These are phyloP conservation scores for Tillandsia leiboldiana DNA, from an alignment of 176 grass and related monocot genomes.

Conservation along the genomic window DNA sequence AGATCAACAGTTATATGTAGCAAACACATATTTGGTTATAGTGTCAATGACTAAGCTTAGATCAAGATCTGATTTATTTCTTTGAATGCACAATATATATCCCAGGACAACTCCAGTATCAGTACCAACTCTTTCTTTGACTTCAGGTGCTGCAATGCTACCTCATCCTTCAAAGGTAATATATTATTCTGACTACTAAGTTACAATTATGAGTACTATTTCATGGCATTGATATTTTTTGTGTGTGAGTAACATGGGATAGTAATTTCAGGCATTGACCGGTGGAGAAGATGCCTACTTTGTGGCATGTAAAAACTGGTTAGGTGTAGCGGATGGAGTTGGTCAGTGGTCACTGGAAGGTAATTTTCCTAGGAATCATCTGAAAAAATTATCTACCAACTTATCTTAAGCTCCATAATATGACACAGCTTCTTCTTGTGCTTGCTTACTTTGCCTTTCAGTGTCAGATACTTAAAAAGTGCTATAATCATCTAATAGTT, in stretches of 20 bases:
- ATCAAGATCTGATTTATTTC: slow-evolving; percentile 8
- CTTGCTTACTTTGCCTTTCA: too few relatives aligned
- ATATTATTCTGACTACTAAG: background rate
- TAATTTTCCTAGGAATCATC: slow-evolving; percentile 17
- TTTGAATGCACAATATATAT: slow-evolving; percentile 11
- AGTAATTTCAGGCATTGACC: slow-evolving; percentile 46
- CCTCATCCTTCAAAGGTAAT: slow-evolving; percentile 96
- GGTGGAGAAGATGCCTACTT: slow-evolving; percentile 99
- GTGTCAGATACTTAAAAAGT: too few relatives aligned
- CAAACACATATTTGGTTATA: background rate
- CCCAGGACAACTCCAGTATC: slow-evolving; percentile 9
- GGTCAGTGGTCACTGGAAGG: slow-evolving; percentile 99
- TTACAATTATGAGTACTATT: background rate
- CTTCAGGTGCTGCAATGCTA: slow-evolving; percentile 81
- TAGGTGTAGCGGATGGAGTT: slow-evolving; percentile 95
- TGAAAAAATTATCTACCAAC: background rate
- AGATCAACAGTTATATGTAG: too few relatives aligned
- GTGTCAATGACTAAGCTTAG: background rate
- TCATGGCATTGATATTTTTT: background rate
- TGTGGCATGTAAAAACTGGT: slow-evolving; percentile 54
- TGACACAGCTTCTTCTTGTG: too few relatives aligned
- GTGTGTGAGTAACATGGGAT: slow-evolving; percentile 7
- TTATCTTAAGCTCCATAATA: too few relatives aligned
- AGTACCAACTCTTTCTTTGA: slow-evolving; percentile 33
- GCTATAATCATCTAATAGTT: too few relatives aligned